These are phyloP conservation scores for Candida sojae DNA, from an alignment of 1,139 yeast species.

Conservation along the genomic window DNA sequence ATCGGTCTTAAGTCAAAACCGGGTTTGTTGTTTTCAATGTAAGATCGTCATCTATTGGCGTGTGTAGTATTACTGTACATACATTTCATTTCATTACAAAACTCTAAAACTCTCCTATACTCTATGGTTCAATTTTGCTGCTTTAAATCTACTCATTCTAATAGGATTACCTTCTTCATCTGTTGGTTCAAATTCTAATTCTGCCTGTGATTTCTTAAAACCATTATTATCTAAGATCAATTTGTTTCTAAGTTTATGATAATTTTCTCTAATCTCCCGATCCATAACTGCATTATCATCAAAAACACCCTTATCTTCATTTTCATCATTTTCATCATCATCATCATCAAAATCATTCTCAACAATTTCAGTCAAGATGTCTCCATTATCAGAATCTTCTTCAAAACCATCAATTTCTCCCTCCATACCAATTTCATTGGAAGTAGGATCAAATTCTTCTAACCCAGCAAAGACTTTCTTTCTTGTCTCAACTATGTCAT, in stretches of 20 bases:
- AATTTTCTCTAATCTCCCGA: constrained; percentile 54
- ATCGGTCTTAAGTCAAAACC: background rate
- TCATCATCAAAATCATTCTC: constrained; percentile 32
- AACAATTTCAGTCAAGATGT: constrained; percentile 37
- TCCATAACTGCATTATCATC: constrained; percentile 32
- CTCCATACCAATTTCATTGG: constrained; percentile 23
- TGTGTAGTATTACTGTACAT: no score
- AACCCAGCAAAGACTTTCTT: constrained; percentile 18
- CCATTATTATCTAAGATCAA: constrained; percentile 48
- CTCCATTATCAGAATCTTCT: constrained; percentile 38
- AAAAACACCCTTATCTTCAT: constrained; percentile 22
- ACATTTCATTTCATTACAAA: no score
- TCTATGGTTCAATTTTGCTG: constrained; percentile 38
- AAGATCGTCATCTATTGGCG: no score
- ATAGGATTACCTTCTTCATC: constrained; percentile 65
- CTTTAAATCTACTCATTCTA: constrained; percentile 67
- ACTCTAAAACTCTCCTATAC: background rate
- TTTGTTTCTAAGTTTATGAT: constrained; percentile 57
- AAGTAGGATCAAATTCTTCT: constrained; percentile 17
- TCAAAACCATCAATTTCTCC: constrained; percentile 24
- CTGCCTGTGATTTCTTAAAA: constrained; percentile 46
- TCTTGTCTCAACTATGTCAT: constrained; percentile 44
- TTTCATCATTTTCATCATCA: constrained; percentile 17
- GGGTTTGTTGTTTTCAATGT: no score
- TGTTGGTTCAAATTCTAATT: constrained; percentile 67